These are phyloP conservation scores for Magnusiomyces suaveolens DNA, from an alignment of 1,139 yeast species.

Conservation along the genomic window DNA sequence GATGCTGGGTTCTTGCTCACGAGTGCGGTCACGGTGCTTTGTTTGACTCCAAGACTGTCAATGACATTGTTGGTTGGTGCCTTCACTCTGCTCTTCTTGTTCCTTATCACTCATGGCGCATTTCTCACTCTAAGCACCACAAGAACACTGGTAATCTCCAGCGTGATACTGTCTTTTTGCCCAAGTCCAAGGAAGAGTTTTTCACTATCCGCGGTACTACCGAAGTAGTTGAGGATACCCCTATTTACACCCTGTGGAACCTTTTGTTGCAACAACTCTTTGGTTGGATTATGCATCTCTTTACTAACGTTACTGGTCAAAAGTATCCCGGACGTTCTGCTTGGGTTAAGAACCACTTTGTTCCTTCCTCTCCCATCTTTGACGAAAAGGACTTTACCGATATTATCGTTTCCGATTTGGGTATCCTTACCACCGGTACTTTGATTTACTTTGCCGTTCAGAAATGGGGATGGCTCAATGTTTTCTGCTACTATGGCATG, in stretches of 20 bases:
- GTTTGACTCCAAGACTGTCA: conserved; percentile 56
- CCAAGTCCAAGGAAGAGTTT: conserved; percentile 52
- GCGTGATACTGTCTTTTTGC: conserved; percentile 76
- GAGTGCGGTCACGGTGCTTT: conserved; percentile 89
- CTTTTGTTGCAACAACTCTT: conserved; percentile 63
- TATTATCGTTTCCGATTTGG: conserved; percentile 63
- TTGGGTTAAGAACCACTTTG: conserved; percentile 51
- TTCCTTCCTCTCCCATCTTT: conserved; percentile 64
- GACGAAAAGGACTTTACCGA: conserved; percentile 62
- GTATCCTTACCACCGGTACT: conserved; percentile 46
- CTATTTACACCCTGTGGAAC: conserved; percentile 47
- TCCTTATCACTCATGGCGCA: conserved; percentile 83
- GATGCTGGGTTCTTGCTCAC: conserved; percentile 80
- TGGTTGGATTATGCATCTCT: conserved; percentile 62
- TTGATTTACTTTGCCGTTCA: conserved; percentile 56
- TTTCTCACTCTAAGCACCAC: conserved; percentile 76
- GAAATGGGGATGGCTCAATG: conserved; percentile 52
- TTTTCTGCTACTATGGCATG: conserved; percentile 60
- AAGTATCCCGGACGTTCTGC: conserved; percentile 44
- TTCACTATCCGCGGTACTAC: conserved; percentile 36
- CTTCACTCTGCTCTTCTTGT: conserved; percentile 69
- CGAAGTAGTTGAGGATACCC: conserved; percentile 66
- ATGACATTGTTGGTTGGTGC: conserved; percentile 74
- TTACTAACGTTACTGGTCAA: conserved; percentile 73
- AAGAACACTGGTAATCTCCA: conserved; percentile 77